A percentile compares a stretch with the other conserved stretches of the same genome.
phyloP scores from a whole-genome alignment of 75 land plant genomes.

The Pinus albicaulis region DNA sequence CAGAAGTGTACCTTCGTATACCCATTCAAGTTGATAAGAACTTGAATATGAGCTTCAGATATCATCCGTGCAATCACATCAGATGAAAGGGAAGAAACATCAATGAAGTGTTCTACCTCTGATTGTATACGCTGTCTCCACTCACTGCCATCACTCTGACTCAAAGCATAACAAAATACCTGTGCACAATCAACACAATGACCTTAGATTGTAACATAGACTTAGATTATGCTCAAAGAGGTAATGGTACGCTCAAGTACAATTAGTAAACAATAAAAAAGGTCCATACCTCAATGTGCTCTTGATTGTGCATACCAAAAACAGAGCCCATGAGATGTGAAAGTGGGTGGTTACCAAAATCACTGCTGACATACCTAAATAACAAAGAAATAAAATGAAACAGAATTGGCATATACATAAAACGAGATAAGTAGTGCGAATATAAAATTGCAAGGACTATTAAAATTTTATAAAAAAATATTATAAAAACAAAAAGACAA shows the following conservation, averaged over 20 bases:
- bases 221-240: neutral
- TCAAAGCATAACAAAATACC: constrained; percentile 60
- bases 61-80: constrained; percentile 48
- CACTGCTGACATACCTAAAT: constrained; percentile 54
- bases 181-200: constrained; percentile 10
- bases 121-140: constrained; percentile 45
- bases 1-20: constrained; percentile 42
- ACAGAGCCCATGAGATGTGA: constrained; percentile 66
- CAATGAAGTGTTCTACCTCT: constrained; percentile 52
- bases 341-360: constrained; percentile 59
- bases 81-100: constrained; percentile 41
- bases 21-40: constrained; percentile 51
- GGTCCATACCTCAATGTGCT: constrained; percentile 36
- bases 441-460: neutral
- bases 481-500: neutral
- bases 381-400: neutral
- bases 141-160: constrained; percentile 53
- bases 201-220: neutral
- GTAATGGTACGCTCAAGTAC: neutral
- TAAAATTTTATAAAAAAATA: neutral
- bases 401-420: constrained; percentile 5
- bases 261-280: neutral
- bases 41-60: constrained; percentile 46
- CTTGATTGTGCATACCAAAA: constrained; percentile 51
- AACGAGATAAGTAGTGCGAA: neutral